Conservation (phyloP, 352 stramenopile genomes). For the Pythium biforme region DNA sequence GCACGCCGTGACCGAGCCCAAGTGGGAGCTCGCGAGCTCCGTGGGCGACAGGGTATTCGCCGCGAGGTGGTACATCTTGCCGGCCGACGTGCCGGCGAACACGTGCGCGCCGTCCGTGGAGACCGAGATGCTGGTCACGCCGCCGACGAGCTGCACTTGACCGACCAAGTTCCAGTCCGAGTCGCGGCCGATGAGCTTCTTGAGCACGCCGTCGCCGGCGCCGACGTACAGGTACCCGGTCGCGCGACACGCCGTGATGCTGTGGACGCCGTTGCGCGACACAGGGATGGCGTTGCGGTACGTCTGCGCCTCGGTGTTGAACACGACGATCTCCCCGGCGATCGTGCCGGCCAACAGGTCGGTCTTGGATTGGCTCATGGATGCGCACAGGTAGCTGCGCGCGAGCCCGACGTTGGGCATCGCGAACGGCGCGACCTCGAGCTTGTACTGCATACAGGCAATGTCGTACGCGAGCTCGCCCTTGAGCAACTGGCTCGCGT, state of each 20-base stretch:
- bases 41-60: conserved; percentile 45
- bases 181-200: conserved; percentile 76
- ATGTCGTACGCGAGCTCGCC: conserved; percentile 76
- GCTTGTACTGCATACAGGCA: conserved; percentile 72
- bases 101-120: conserved; percentile 49
- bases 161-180: conserved; percentile 81
- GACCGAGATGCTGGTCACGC: conserved; percentile 74
- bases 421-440: conserved; percentile 58
- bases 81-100: conserved; percentile 68
- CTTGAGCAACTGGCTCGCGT: conserved; percentile 61
- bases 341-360: conserved; percentile 65
- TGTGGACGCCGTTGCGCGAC: conserved; percentile 75
- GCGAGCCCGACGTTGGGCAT: conserved; percentile 75
- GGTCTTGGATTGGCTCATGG: conserved; percentile 50
- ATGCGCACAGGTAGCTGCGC: conserved; percentile 65
- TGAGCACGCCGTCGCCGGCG: conserved; percentile 83
- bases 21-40: conserved; percentile 65
- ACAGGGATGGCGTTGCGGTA: conserved; percentile 67
- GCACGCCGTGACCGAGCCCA: conserved; percentile 59
- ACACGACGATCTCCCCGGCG: conserved; percentile 85
- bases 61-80: conserved; percentile 69
- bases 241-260: conserved; percentile 56
- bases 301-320: conserved; percentile 63
- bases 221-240: conserved; percentile 78
- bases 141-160: conserved; percentile 81